These are phyloP conservation scores for Tetrahymena malaccensis DNA, from an alignment of 73 alveolate genomes.

Conservation along the genomic window DNA sequence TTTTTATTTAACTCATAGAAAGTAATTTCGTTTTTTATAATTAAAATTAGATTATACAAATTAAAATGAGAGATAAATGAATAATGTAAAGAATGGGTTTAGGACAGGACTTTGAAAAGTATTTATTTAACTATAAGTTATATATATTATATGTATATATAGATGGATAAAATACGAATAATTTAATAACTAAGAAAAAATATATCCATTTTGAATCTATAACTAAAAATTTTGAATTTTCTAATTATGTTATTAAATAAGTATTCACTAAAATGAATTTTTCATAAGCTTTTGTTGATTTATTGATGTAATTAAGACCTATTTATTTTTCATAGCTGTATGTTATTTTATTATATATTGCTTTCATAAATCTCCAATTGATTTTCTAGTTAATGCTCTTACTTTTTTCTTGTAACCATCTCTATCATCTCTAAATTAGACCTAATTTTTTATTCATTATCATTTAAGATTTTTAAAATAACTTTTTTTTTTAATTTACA, in stretches of 20 bases:
- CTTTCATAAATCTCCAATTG: slow-evolving; percentile 70
- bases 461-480: too few relatives aligned
- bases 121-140: background rate
- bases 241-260: background rate
- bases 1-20: too few relatives aligned
- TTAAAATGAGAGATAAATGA: too few relatives aligned
- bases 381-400: slow-evolving; percentile 59
- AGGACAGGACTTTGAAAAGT: background rate
- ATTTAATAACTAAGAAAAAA: background rate
- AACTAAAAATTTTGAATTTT: background rate
- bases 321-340: background rate
- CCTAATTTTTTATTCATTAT: slow-evolving; percentile 1
- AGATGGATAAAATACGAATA: background rate
- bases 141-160: background rate
- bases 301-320: background rate
- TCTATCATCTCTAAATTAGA: slow-evolving; percentile 61
- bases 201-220: background rate
- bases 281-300: background rate
- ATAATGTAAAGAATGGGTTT: background rate
- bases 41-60: too few relatives aligned
- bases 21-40: too few relatives aligned
- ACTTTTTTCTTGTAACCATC: slow-evolving; percentile 78
- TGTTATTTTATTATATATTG: background rate
- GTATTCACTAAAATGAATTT: background rate
- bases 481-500: background rate